These are phyloP conservation scores for Microthlaspi erraticum DNA, from an alignment of 345 rosid species.

Conservation along the genomic window DNA sequence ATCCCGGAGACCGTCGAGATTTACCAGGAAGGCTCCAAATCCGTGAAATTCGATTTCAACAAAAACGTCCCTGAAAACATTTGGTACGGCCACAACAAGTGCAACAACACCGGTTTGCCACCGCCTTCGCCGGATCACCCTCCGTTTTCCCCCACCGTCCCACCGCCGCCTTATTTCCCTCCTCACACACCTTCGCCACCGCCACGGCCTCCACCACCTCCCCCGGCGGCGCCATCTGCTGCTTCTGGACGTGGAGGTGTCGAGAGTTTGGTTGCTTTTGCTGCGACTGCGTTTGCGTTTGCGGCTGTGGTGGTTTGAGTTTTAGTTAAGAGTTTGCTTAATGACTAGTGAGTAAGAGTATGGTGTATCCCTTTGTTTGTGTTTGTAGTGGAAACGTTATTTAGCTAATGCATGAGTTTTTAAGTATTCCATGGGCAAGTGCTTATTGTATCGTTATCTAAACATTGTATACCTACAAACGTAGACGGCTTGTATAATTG, in stretches of 20 bases:
- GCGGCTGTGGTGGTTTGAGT: constrained; percentile 25
- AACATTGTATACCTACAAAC: no score
- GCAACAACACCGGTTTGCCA: constrained; percentile 28
- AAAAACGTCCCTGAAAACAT: constrained; percentile 13
- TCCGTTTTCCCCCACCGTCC: constrained; percentile 18
- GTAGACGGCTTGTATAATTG: no score
- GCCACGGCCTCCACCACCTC: constrained; percentile 2
- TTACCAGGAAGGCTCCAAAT: constrained; percentile 34
- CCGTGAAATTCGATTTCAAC: constrained; percentile 30
- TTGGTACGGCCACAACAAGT: constrained; percentile 31
- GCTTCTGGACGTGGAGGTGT: constrained; percentile 24
- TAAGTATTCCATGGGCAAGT: background rate
- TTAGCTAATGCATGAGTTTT: background rate
- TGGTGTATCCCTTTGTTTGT: background rate
- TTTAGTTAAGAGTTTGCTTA: background rate
- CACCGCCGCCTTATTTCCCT: constrained; percentile 37
- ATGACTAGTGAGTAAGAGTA: background rate
- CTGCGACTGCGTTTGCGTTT: constrained; percentile 10
- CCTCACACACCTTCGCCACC: constrained; percentile 34
- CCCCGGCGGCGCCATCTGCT: constrained; percentile 14
- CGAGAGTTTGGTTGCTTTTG: constrained; percentile 25
- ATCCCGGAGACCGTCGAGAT: constrained; percentile 31
- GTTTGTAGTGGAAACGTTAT: background rate
- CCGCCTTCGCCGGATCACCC: constrained; percentile 29
- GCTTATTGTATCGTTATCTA: no score